A percentile compares a stretch with the other conserved stretches of the same genome.
These are phyloP conservation scores for Priceomyces fermenticarens DNA, from an alignment of 805 yeast genomes.

Conservation along the genomic window DNA sequence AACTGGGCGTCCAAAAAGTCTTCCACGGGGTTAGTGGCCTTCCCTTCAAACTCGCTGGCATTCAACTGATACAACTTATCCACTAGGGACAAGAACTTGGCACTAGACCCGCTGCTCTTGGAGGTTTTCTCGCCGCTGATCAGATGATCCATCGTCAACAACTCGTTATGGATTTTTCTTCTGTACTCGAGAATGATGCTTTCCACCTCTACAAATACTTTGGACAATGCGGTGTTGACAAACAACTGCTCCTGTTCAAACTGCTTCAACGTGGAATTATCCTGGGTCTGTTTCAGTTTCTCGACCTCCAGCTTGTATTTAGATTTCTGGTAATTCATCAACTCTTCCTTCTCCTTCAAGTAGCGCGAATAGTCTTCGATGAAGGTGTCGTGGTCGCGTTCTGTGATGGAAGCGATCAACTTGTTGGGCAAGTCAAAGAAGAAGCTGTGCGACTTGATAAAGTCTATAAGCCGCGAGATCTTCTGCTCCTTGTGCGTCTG, in stretches of 20 bases:
- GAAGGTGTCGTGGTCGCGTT: conserved; percentile 32
- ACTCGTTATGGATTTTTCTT: conserved; percentile 31
- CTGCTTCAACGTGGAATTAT: conserved; percentile 9
- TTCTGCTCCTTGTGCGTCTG: conserved; percentile 34
- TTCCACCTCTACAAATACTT: conserved; percentile 31
- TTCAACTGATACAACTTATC: conserved; percentile 36
- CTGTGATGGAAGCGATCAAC: conserved; percentile 24
- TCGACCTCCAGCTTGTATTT: conserved; percentile 10
- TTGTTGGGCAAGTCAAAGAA: conserved; percentile 36
- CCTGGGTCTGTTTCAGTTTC: conserved; percentile 9
- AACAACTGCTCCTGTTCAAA: conserved; percentile 22
- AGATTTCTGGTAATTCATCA: conserved; percentile 8
- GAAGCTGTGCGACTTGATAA: conserved; percentile 26
- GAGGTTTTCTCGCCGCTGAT: conserved; percentile 12
- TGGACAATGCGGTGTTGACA: conserved; percentile 26
- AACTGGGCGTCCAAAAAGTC: conserved; percentile 36
- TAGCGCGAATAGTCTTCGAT: conserved; percentile 33
- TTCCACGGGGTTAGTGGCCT: conserved; percentile 25
- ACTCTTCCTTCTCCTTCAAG: conserved; percentile 21
- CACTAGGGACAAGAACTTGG: conserved; percentile 36
- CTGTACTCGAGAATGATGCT: conserved; percentile 32
- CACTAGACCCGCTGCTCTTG: conserved; percentile 12
- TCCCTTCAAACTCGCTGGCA: conserved; percentile 14
- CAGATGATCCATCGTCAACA: conserved; percentile 38
- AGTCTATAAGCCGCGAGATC: conserved; percentile 31